These are phyloP conservation scores for Coniophora puteana DNA, from an alignment of 1,284 basidiomycete genomes.

Conservation along the genomic window DNA sequence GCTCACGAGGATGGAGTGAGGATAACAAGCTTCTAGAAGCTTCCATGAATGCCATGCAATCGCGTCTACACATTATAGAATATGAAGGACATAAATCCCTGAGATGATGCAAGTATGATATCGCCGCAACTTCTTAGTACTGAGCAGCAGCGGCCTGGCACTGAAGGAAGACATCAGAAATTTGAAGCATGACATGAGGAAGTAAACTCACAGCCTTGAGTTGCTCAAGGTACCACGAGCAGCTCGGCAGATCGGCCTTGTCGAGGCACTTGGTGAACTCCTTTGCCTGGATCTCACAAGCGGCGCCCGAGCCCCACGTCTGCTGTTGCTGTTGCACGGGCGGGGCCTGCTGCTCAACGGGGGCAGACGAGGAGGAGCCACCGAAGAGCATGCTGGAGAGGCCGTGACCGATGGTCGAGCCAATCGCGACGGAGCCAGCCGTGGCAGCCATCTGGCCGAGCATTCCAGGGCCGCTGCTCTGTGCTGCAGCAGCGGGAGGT, in stretches of 20 bases:
- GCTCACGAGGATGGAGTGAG: too few species aligned
- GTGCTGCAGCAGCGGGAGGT: slow-evolving; percentile 30
- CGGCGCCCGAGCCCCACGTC: slow-evolving; percentile 35
- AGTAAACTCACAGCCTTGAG: slow-evolving; percentile 66
- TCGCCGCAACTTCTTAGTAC: slow-evolving; percentile 36
- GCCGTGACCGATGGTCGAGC: slow-evolving; percentile 82
- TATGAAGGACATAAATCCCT: too few species aligned
- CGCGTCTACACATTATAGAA: too few species aligned
- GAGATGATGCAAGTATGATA: not conserved
- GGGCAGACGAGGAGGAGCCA: slow-evolving; percentile 39
- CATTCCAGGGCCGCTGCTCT: slow-evolving; percentile 55
- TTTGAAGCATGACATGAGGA: slow-evolving; percentile 1
- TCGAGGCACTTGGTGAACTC: slow-evolving; percentile 79
- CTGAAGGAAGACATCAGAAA: slow-evolving; percentile 31
- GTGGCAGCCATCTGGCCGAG: slow-evolving; percentile 85
- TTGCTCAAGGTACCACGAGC: slow-evolving; percentile 81
- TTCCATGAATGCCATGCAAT: too few species aligned
- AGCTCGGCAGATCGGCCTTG: slow-evolving; percentile 69
- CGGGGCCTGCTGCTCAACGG: slow-evolving; percentile 37
- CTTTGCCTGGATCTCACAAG: slow-evolving; percentile 72
- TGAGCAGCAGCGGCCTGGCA: slow-evolving; percentile 75
- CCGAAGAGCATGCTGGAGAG: slow-evolving; percentile 85
- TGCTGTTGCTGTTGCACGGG: slow-evolving; percentile 40
- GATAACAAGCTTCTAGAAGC: too few species aligned
- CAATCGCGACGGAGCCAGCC: slow-evolving; percentile 82